Evolutionary conservation across 1,284 basidiomycete genomes (phyloP).

Genomic region (Stygiomarasmius scandens): DNA sequence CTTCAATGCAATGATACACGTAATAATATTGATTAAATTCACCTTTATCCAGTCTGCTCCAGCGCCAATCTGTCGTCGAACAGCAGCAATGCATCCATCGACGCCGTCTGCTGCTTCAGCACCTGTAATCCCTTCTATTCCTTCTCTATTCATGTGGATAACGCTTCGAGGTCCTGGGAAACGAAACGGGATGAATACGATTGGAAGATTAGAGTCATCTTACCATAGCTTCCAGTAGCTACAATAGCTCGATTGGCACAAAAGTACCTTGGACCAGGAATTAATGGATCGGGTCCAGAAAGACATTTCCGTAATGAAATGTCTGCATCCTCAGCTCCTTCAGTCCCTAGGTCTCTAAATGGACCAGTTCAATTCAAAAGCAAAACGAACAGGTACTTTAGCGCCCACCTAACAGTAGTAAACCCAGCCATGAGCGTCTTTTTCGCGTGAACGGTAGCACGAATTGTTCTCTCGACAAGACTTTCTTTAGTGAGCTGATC

Average conservation of each 20-base stretch:
- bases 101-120: conserved; percentile 63
- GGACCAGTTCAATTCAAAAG: no score
- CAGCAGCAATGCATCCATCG: conserved; percentile 56
- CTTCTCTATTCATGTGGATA: conserved; percentile 49
- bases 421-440: conserved; percentile 66
- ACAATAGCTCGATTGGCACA: conserved; percentile 64
- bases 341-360: conserved; percentile 65
- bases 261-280: conserved; percentile 67
- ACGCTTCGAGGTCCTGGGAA: conserved; percentile 55
- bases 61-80: conserved; percentile 66
- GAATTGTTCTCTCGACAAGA: conserved; percentile 53
- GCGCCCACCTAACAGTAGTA: conserved; percentile 71
- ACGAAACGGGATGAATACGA: background rate
- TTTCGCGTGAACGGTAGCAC: conserved; percentile 63
- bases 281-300: conserved; percentile 50
- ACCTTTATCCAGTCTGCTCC: conserved; percentile 72
- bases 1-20: conserved; percentile 15
- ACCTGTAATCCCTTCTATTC: conserved; percentile 58
- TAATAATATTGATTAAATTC: conserved; percentile 10
- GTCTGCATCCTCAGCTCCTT: conserved; percentile 67
- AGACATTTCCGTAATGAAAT: conserved; percentile 61
- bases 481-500: conserved; percentile 67
- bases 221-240: conserved; percentile 64
- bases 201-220: conserved; percentile 14
- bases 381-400: no score